Evolutionary conservation across 2,329 filamentous ascomycete genomes (phyloP), one percentile per base, ranked within the genome.

Genomic region (Pestalotiopsis sp.): DNA sequence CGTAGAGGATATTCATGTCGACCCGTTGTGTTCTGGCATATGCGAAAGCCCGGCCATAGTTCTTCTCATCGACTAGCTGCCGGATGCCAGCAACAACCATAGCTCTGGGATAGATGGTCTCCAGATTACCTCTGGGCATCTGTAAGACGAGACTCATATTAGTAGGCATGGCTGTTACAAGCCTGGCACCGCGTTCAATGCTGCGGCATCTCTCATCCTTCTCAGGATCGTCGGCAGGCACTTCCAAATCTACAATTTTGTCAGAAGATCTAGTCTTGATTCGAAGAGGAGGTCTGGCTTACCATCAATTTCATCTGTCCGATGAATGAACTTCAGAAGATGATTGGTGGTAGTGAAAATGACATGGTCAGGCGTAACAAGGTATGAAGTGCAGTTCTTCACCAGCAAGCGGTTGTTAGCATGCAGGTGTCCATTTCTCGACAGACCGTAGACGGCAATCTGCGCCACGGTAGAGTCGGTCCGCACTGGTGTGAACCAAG

Each of bases 1-100:
- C 96, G 76, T 97, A 95, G 2, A 99, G 84, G 70, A 99, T 95
- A 76, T 99, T 99, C 92, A 98, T 95, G 76, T 99, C 96, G 0
- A 99, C 96, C 73, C 97, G 90, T 78, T 99, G 97, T 25, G 91
- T 95, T 64, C 96, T 90, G 78, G 96, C 98, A 71, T 94, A 91
- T 25, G 92, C 84, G 77, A 98, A 99, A 0, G 96, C 96, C 65
- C 88, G 89, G 63, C 87, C 89, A 76, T 98, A 99, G 74, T 96
- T 90, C 78, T 92, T 93, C 39, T 88, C 84, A 66, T 94, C 92
- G 65, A 99, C 93, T 65, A 92, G 89, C 64, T 89, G 88, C 62
- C 96, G 89, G 68, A 99, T 97, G 31, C 94, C 95, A 1, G 94
- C 94, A 63, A 99, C 85, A 0, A 99, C 95, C 81, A 99, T 91